Conservation (phyloP, 208 protist species). For the Leishmania major region DNA sequence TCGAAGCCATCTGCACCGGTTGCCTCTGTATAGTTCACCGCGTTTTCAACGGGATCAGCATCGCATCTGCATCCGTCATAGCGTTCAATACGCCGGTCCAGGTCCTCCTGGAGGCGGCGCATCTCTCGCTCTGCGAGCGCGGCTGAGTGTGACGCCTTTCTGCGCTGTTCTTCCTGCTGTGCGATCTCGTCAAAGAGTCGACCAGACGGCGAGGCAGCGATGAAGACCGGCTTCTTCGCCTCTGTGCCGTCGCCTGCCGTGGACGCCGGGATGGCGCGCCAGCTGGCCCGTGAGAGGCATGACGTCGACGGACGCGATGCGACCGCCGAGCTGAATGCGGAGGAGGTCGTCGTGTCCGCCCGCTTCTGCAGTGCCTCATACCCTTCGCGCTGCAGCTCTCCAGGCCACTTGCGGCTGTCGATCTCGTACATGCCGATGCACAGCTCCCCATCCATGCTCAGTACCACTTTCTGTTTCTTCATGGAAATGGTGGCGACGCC, state of each 20-base stretch:
- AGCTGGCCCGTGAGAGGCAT: conserved; percentile 25
- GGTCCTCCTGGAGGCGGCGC: conserved; percentile 29
- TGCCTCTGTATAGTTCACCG: not conserved
- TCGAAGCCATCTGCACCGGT: not conserved
- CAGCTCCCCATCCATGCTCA: conserved; percentile 59
- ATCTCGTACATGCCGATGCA: conserved; percentile 66
- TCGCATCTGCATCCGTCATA: conserved; percentile 12
- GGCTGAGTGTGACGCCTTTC: conserved; percentile 23
- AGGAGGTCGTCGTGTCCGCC: conserved; percentile 2
- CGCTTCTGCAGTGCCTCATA: conserved; percentile 32
- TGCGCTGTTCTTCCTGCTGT: conserved; percentile 53
- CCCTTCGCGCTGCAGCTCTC: conserved; percentile 44
- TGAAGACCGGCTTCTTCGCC: conserved; percentile 50
- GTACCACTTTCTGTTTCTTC: conserved; percentile 58
- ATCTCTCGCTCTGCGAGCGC: conserved; percentile 12
- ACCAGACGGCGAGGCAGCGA: conserved; percentile 60
- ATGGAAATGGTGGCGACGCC: conserved; percentile 67
- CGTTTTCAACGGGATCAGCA: conserved; percentile 10
- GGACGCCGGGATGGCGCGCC: conserved; percentile 12
- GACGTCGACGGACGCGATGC: conserved; percentile 44
- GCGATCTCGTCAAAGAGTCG: conserved; percentile 82
- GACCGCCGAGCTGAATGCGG: conserved; percentile 16
- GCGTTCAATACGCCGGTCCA: conserved; percentile 24
- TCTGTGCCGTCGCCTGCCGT: conserved; percentile 3
- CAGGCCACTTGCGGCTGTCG: conserved; percentile 76